phyloP scores from a whole-genome alignment of 352 stramenopile species.

The Globisporangium abappressorium region DNA sequence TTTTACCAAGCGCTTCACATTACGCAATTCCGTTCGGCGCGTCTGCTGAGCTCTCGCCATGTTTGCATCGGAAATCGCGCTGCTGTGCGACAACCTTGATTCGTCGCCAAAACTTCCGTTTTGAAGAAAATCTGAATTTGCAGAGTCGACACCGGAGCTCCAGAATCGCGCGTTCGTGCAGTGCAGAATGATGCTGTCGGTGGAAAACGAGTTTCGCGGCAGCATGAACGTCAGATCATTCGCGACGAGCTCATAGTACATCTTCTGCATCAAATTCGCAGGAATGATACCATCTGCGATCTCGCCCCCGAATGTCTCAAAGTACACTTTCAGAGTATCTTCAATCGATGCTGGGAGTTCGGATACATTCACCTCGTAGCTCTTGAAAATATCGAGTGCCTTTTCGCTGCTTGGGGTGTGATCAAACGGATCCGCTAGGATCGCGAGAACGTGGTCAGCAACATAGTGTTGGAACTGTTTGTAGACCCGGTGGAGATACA shows the following conservation, averaged over 20 bases:
- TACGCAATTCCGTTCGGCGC: slow-evolving; percentile 59
- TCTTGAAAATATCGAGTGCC: slow-evolving; percentile 27
- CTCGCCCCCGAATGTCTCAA: slow-evolving; percentile 21
- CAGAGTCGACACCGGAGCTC: slow-evolving; percentile 61
- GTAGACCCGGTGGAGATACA: slow-evolving; percentile 83
- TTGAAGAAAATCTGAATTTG: slow-evolving; percentile 70
- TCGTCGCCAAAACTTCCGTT: slow-evolving; percentile 73
- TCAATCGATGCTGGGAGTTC: slow-evolving; percentile 37
- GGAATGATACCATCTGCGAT: slow-evolving; percentile 1
- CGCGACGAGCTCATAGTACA: slow-evolving; percentile 65
- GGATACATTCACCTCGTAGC: slow-evolving; percentile 31
- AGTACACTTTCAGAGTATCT: slow-evolving; percentile 37
- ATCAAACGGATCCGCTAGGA: slow-evolving; percentile 29
- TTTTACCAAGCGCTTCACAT: slow-evolving; percentile 74
- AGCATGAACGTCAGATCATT: slow-evolving; percentile 83
- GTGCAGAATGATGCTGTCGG: slow-evolving; percentile 67
- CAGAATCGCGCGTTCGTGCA: slow-evolving; percentile 74
- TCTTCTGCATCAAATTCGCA: slow-evolving; percentile 1
- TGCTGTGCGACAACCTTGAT: slow-evolving; percentile 35
- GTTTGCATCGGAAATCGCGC: slow-evolving; percentile 35
- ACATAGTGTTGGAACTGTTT: slow-evolving; percentile 85
- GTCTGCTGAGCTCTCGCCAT: slow-evolving; percentile 57
- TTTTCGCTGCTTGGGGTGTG: slow-evolving; percentile 29
- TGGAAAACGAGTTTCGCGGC: slow-evolving; percentile 75
- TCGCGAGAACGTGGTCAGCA: slow-evolving; percentile 44